phyloP scores from a whole-genome alignment of 148 eudicot genomes.

The Polygonum maritimum region DNA sequence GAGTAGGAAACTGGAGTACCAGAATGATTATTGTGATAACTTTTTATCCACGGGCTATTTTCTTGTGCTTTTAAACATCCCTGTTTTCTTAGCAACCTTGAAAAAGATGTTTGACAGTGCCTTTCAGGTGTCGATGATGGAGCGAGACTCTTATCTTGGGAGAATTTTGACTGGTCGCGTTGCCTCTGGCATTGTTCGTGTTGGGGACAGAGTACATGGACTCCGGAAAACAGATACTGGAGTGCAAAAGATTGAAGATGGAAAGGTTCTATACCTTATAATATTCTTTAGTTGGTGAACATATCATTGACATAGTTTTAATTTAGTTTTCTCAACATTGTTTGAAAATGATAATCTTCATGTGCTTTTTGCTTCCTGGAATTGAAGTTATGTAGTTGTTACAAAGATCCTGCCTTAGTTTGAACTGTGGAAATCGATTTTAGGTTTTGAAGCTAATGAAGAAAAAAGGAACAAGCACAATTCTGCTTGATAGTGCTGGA shows the following conservation, averaged over 20 bases:
- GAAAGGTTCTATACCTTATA: constrained; percentile 48
- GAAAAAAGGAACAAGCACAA: constrained; percentile 71
- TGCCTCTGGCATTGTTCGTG: constrained; percentile 58
- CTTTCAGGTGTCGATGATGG: constrained; percentile 99
- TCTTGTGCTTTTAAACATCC: not conserved
- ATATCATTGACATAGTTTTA: not conserved
- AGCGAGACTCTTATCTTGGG: constrained; percentile 78
- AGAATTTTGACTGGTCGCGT: constrained; percentile 90
- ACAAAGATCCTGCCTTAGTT: not conserved
- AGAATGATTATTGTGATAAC: not conserved
- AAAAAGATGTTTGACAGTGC: constrained; percentile 48
- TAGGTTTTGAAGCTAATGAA: constrained; percentile 88
- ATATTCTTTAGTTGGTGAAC: not conserved
- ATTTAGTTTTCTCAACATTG: not conserved
- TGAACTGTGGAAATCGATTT: constrained; percentile 11
- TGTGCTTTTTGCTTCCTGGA: not conserved
- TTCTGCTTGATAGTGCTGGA: constrained; percentile 72
- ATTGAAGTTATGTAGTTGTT: not conserved
- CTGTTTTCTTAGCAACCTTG: constrained; percentile 23
- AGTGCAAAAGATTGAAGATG: constrained; percentile 80
- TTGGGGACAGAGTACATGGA: constrained; percentile 93
- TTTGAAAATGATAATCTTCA: not conserved
- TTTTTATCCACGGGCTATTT: not conserved
- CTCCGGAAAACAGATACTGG: constrained; percentile 56
- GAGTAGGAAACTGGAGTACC: not conserved